Conservation (phyloP, 768 basidiomycete species). For the Dacryopinax primogenitus region DNA sequence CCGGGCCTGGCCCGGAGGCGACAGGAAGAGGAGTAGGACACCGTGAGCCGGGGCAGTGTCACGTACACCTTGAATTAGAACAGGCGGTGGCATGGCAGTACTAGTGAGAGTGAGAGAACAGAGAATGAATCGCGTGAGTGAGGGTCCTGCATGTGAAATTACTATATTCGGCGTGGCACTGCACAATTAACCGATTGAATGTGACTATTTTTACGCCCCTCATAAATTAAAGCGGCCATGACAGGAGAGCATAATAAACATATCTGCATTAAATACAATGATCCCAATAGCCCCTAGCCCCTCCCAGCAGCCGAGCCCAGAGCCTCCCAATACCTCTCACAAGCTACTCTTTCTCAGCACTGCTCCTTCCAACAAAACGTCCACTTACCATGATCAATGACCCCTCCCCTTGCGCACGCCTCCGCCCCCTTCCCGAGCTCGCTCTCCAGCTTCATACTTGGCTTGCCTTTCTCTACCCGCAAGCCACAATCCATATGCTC, state of each 20-base stretch:
- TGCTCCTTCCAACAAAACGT: too few species aligned
- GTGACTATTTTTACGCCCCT: too few species aligned
- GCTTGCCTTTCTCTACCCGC: neutral
- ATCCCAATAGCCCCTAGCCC: neutral
- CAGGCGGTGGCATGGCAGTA: neutral
- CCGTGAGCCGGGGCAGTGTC: neutral
- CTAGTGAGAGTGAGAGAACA: neutral
- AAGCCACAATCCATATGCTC: neutral
- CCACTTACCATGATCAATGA: neutral
- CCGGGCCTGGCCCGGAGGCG: slow-evolving; percentile 5
- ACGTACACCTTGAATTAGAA: neutral
- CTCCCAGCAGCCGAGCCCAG: neutral
- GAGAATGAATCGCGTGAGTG: too few species aligned
- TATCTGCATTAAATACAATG: neutral
- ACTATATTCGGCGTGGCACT: too few species aligned
- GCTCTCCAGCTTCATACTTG: neutral
- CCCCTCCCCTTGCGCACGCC: neutral
- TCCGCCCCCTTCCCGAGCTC: neutral
- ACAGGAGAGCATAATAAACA: neutral
- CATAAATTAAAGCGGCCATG: too few species aligned
- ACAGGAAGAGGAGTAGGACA: neutral
- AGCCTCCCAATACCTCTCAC: neutral
- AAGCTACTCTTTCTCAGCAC: neutral
- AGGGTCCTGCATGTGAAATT: too few species aligned
- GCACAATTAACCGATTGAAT: too few species aligned